phyloP scores from a whole-genome alignment of 2,329 filamentous ascomycete genomes.

The Stachybotrys chartarum region DNA sequence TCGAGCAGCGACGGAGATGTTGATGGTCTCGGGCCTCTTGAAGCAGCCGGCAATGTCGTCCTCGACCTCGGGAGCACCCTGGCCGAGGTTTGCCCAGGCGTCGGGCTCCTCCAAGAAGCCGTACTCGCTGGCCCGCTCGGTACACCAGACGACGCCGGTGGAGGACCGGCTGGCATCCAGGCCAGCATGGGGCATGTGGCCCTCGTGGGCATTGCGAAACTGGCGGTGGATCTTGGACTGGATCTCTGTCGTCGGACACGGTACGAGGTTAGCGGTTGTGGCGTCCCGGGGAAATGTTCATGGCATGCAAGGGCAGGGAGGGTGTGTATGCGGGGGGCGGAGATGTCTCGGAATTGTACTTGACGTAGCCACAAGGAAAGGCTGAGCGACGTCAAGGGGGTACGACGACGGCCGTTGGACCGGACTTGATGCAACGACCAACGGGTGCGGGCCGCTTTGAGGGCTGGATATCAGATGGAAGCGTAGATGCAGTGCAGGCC shows the following conservation, averaged over 20 bases:
- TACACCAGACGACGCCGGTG: constrained; percentile 92
- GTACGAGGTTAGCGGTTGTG: neutral
- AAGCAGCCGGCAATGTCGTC: constrained; percentile 90
- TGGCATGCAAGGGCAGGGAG: neutral
- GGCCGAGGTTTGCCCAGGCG: constrained; percentile 86
- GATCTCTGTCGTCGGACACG: constrained; percentile 49
- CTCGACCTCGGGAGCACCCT: constrained; percentile 90
- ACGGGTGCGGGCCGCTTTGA: too few species aligned
- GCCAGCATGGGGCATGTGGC: constrained; percentile 83
- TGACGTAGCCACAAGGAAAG: too few species aligned
- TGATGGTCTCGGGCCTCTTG: constrained; percentile 68
- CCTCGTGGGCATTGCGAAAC: constrained; percentile 85
- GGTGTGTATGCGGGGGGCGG: neutral
- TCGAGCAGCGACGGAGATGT: constrained; percentile 69
- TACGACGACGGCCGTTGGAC: too few species aligned
- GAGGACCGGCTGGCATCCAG: constrained; percentile 82
- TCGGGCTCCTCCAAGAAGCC: constrained; percentile 79
- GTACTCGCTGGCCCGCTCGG: constrained; percentile 79
- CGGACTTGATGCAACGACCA: too few species aligned
- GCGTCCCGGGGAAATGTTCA: neutral
- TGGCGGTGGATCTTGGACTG: constrained; percentile 80
- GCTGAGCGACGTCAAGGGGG: too few species aligned
- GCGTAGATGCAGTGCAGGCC: too few species aligned
- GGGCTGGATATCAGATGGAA: too few species aligned
- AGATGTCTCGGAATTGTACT: too few species aligned